Percentiles rank a stretch among this genome's conserved stretches.
Evolutionary conservation across 306 rosid genomes (phyloP).

Genomic region (Sesbania bispinosa): DNA sequence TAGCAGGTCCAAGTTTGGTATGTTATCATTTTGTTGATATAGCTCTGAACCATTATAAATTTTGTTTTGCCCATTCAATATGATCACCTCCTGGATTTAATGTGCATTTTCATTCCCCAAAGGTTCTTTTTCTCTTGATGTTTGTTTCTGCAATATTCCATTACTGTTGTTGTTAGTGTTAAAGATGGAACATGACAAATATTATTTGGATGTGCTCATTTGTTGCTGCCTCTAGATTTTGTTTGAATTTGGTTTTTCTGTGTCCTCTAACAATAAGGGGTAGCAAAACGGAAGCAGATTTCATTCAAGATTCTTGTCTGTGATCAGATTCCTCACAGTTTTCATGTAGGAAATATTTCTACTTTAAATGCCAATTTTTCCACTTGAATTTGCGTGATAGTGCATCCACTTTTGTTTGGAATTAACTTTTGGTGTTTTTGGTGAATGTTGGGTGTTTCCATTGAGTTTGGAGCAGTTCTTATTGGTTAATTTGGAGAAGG

Average conservation of each 20-base stretch:
- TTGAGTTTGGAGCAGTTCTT: conserved; percentile 11
- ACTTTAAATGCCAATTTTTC: background rate
- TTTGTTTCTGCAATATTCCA: background rate
- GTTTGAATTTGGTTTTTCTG: background rate
- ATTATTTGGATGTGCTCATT: background rate
- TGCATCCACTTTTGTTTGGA: background rate
- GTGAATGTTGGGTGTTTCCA: background rate
- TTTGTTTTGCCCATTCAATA: background rate
- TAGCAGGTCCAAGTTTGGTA: conserved; percentile 75
- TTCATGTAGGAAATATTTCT: background rate
- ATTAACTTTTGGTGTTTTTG: background rate
- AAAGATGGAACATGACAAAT: conserved; percentile 16
- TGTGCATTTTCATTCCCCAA: background rate
- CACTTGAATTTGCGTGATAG: background rate
- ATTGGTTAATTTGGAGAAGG: conserved; percentile 20
- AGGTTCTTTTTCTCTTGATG: conserved; percentile 4
- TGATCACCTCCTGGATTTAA: background rate
- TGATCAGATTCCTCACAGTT: background rate
- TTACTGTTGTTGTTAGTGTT: background rate
- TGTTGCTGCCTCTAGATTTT: background rate
- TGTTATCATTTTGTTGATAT: conserved; percentile 21
- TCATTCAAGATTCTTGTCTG: background rate
- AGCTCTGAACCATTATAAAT: background rate
- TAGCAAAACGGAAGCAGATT: background rate
- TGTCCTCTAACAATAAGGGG: background rate